phyloP scores from a whole-genome alignment of 148 eudicot species.

The Polygonum aviculare region DNA sequence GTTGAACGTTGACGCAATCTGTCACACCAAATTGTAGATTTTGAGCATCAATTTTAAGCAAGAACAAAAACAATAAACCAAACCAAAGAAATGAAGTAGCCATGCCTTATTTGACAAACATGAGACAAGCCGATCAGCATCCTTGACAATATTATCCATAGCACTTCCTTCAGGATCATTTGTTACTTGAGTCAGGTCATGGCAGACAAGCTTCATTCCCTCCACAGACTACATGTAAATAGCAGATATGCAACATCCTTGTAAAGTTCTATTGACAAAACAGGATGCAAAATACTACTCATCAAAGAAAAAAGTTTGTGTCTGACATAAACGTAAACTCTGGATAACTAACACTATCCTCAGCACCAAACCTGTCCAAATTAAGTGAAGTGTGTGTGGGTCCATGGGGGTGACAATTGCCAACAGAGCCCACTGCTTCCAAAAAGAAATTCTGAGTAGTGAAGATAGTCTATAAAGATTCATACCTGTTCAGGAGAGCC shows the following conservation, averaged over 20 bases:
- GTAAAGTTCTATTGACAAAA: too few species aligned
- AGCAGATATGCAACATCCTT: not conserved
- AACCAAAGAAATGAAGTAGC: not conserved
- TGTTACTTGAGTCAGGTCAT: constrained; percentile 60
- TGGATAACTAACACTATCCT: too few species aligned
- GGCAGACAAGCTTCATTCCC: constrained; percentile 95
- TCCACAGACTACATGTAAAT: constrained; percentile 65
- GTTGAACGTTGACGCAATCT: constrained; percentile 91
- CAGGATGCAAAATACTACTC: too few species aligned
- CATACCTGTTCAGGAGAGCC: constrained; percentile 88
- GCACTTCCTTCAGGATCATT: constrained; percentile 70
- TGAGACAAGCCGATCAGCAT: constrained; percentile 82
- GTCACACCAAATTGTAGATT: constrained; percentile 7
- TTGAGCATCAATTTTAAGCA: too few species aligned
- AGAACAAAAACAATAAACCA: not conserved
- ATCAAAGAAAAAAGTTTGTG: too few species aligned
- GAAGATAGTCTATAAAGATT: too few species aligned
- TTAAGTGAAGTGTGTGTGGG: too few species aligned
- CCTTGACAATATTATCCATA: constrained; percentile 67
- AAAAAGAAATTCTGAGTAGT: too few species aligned
- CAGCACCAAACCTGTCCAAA: too few species aligned
- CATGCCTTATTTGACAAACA: not conserved
- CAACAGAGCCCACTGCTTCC: too few species aligned
- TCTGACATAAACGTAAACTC: too few species aligned
- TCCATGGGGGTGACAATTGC: too few species aligned